Evolutionary conservation across 495 filamentous ascomycete species (phyloP).

Genomic region (Neurospora cerealis): DNA sequence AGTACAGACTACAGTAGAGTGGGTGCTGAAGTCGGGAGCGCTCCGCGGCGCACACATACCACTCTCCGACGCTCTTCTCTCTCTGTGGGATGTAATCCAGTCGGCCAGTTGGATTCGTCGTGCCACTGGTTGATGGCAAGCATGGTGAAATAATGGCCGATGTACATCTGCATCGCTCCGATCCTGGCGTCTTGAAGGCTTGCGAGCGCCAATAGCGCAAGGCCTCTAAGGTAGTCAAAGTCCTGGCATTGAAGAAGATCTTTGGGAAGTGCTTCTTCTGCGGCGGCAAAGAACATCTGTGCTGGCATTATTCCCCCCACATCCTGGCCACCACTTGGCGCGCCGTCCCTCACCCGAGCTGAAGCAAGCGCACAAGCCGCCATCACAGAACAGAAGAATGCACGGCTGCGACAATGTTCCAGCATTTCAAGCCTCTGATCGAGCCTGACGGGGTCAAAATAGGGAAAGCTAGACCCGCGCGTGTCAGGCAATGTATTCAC

Average conservation of each 20-base stretch:
- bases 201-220: conserved; percentile 35
- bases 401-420: conserved; percentile 31
- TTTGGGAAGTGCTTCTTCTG: conserved; percentile 27
- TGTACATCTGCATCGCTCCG: conserved; percentile 37
- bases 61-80: conserved; percentile 38
- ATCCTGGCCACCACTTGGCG: conserved; percentile 12
- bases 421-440: conserved; percentile 24
- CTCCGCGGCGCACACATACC: conserved; percentile 16
- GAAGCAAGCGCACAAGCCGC: conserved; percentile 39
- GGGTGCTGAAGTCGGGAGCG: background rate
- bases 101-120: conserved; percentile 41
- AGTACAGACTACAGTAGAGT: background rate
- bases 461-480: conserved; percentile 22
- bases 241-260: conserved; percentile 27
- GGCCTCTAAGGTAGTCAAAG: conserved; percentile 37
- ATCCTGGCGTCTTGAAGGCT: conserved; percentile 39
- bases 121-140: conserved; percentile 35
- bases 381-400: conserved; percentile 40
- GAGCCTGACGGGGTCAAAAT: conserved; percentile 38
- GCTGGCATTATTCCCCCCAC: conserved; percentile 20
- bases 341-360: conserved; percentile 37
- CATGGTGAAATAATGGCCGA: conserved; percentile 37
- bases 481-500: background rate
- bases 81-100: conserved; percentile 31
- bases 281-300: conserved; percentile 39